Percentiles rank a stretch among this genome's conserved stretches.
phyloP scores from a whole-genome alignment of 2,329 filamentous ascomycete genomes.

The Venturia aucupariae region DNA sequence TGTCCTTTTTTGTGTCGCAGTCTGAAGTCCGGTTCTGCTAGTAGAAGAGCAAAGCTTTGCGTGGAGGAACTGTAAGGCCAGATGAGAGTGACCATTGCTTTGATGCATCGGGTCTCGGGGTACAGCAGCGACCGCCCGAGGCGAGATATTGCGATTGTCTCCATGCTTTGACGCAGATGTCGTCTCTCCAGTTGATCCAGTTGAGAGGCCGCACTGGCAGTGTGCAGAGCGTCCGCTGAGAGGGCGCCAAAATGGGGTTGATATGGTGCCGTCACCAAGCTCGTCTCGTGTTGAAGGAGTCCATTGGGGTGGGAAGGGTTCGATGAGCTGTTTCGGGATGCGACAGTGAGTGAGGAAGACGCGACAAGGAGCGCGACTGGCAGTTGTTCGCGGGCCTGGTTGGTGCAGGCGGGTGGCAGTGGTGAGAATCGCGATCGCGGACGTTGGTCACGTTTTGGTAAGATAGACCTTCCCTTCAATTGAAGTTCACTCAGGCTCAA shows the following conservation, averaged over 20 bases:
- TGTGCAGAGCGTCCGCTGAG: background rate
- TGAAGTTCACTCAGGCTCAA: too few relatives aligned
- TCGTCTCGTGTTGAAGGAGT: background rate
- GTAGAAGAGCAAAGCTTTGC: constrained; percentile 63
- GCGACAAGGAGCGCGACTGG: background rate
- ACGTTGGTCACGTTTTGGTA: background rate
- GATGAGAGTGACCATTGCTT: constrained; percentile 70
- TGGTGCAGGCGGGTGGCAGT: too few relatives aligned
- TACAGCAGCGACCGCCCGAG: constrained; percentile 14
- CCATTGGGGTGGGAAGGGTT: background rate
- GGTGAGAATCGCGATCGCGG: background rate
- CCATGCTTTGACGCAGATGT: constrained; percentile 7
- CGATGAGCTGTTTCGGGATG: background rate
- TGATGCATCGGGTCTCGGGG: constrained; percentile 36
- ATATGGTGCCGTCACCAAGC: background rate
- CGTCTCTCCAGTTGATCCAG: background rate
- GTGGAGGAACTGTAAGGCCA: constrained; percentile 85
- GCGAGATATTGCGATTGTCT: constrained; percentile 14
- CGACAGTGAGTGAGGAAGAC: background rate
- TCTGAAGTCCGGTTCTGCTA: constrained; percentile 78
- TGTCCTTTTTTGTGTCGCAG: constrained; percentile 70
- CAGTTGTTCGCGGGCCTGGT: background rate
- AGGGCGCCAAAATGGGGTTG: background rate
- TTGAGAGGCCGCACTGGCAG: too few relatives aligned
- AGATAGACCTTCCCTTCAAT: too few relatives aligned